These are phyloP conservation scores for Colletotrichum sp. DNA, from an alignment of 2,329 filamentous ascomycete genomes.

Conservation along the genomic window DNA sequence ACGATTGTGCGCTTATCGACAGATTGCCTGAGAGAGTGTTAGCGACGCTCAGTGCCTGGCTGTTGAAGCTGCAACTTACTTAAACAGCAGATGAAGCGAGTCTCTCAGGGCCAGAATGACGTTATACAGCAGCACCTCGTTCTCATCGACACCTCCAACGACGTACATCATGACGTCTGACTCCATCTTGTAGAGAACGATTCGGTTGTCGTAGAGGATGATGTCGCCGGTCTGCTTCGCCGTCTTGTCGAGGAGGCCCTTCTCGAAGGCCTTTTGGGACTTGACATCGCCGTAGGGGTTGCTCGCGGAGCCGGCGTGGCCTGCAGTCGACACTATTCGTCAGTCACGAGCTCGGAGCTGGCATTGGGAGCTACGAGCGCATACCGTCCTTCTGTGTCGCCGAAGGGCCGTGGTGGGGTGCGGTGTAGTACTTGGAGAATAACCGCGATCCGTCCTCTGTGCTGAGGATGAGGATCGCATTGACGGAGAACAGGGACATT, in stretches of 20 bases:
- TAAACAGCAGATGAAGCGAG: conserved; percentile 87
- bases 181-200: conserved; percentile 98
- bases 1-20: conserved; percentile 98
- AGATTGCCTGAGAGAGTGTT: conserved; percentile 70
- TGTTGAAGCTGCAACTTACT: conserved; percentile 61
- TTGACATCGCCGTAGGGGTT: conserved; percentile 89
- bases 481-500: conserved; percentile 78
- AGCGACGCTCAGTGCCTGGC: neutral
- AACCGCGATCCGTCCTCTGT: conserved; percentile 90
- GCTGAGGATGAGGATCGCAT: conserved; percentile 79
- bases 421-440: conserved; percentile 81
- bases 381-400: conserved; percentile 28
- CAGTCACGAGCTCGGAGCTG: neutral
- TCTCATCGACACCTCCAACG: conserved; percentile 89
- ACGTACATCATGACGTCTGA: conserved; percentile 97
- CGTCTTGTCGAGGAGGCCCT: conserved; percentile 93
- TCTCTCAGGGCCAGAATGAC: conserved; percentile 91
- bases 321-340: neutral
- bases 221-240: conserved; percentile 95
- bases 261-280: conserved; percentile 96
- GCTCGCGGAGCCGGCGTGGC: conserved; percentile 37
- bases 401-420: conserved; percentile 50
- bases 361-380: conserved; percentile 18
- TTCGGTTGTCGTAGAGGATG: conserved; percentile 94
- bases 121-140: conserved; percentile 95